These are phyloP conservation scores for Penicillium sp. DNA, from an alignment of 2,329 filamentous ascomycete genomes.

Conservation along the genomic window DNA sequence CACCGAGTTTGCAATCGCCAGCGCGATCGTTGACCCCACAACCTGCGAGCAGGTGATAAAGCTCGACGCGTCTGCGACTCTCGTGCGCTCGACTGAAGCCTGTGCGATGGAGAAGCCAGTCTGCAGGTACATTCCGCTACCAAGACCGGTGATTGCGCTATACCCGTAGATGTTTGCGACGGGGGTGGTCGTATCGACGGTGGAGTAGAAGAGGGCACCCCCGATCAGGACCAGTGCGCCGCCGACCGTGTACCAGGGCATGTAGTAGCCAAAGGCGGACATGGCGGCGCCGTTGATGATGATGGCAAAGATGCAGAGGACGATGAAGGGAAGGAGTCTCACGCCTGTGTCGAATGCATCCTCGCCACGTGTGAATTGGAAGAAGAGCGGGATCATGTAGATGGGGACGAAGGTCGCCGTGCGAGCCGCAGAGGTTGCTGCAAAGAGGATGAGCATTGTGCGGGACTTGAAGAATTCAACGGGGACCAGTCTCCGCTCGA, in stretches of 20 bases:
- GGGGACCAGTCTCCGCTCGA: constrained; percentile 54
- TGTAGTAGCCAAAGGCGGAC: constrained; percentile 20
- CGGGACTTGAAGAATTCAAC: constrained; percentile 48
- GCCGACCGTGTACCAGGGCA: constrained; percentile 31
- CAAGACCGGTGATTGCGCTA: constrained; percentile 30
- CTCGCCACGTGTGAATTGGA: constrained; percentile 56
- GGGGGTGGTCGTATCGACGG: constrained; percentile 24
- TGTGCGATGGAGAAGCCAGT: constrained; percentile 28
- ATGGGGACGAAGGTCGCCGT: constrained; percentile 43
- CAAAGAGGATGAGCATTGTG: constrained; percentile 50
- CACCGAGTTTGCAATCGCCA: no score
- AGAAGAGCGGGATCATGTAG: constrained; percentile 61
- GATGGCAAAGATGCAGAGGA: constrained; percentile 21
- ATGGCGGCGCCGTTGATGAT: constrained; percentile 30
- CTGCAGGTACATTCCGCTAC: constrained; percentile 27
- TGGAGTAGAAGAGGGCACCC: constrained; percentile 26
- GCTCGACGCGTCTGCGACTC: no score
- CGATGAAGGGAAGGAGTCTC: constrained; percentile 34
- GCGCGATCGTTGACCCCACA: no score
- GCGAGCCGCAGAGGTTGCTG: constrained; percentile 43
- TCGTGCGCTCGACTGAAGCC: background rate
- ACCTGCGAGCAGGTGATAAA: no score
- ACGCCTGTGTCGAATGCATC: constrained; percentile 33
- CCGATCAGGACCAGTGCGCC: constrained; percentile 29
- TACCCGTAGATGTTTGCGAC: constrained; percentile 32